Evolutionary conservation across 371 early-diverging fungal species (phyloP), one percentile per base, ranked within the genome.

Genomic region (Umbelopsis sp.): DNA sequence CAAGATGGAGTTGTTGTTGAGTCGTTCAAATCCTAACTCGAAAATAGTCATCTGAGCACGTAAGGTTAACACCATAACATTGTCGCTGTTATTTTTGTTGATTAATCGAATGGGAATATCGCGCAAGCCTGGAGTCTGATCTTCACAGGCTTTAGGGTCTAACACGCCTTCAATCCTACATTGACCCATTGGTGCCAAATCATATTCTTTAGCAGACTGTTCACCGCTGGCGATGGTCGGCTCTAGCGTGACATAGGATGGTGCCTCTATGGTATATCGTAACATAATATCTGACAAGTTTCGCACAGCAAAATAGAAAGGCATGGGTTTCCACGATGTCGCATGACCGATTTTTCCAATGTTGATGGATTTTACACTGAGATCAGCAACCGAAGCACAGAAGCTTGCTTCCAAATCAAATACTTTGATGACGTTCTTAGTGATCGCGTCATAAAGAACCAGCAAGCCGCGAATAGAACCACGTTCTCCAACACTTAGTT

Each of bases 271-370:
- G 16, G 88, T 85, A 74, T 89, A 94, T 0, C 73, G 73, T 6
- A 92, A 77, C 3, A 88, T 87, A 20, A 91, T 85, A 41, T 91
- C 91, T 0, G 93, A 85, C 14, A 78, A 44, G 69, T 94, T 94
- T 9, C 76, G 73, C 18, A 93, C 71, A 12, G 82, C 77, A 72
- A 94, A 90, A 22, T 75, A 72, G 66, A 93, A 85, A 45, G 75
- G 74, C 20, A 82, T 84, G 11, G 84, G 82, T 48, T 87, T 82
- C 92, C 93, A 94, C 1, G 88, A 87, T 63, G 90, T 91, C 44
- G 84, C 77, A 69, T 93, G 88, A 0, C 95, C 93, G 51, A 94
- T 88, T 67, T 89, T 91, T 4, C 94, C 94, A 4, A 95, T 66
- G 62, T 94, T 88, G 8, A 92, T 78, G 11, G 79, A 71, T 4